Conservation (phyloP, 2,329 filamentous ascomycete species). For the Boeremia exigua region DNA sequence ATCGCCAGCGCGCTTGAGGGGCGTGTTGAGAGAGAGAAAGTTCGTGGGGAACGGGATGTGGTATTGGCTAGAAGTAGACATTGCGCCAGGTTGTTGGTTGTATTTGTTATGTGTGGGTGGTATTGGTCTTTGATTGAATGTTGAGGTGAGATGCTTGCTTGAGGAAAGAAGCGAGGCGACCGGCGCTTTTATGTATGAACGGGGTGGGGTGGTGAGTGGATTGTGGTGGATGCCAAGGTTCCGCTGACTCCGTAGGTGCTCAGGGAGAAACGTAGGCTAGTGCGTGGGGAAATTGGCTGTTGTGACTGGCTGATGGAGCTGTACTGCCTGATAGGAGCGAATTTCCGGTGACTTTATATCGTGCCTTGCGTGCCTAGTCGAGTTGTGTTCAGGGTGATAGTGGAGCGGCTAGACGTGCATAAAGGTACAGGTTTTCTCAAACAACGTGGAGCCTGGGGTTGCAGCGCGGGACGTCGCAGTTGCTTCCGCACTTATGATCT, state of each 20-base stretch:
- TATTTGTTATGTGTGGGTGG: constrained; percentile 12
- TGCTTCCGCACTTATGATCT: constrained; percentile 26
- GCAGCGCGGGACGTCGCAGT: constrained; percentile 43
- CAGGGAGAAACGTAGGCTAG: constrained; percentile 28
- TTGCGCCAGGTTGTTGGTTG: constrained; percentile 37
- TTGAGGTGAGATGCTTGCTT: constrained; percentile 5
- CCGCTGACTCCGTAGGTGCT: constrained; percentile 27
- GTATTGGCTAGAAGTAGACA: constrained; percentile 43
- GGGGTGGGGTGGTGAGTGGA: constrained; percentile 7
- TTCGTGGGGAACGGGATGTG: constrained; percentile 46
- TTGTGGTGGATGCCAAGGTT: constrained; percentile 28
- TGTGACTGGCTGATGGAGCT: constrained; percentile 27
- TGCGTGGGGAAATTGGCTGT: constrained; percentile 33
- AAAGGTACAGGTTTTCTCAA: constrained; percentile 13
- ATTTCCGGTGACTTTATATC: constrained; percentile 26
- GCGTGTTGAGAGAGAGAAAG: constrained; percentile 47
- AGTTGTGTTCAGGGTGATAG: constrained; percentile 15
- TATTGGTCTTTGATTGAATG: constrained; percentile 12
- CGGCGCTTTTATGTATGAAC: constrained; percentile 26
- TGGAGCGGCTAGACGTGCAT: constrained; percentile 19
- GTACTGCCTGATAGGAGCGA: constrained; percentile 20
- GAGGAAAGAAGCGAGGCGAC: constrained; percentile 13
- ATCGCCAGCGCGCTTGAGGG: constrained; percentile 27
- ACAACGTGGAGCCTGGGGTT: constrained; percentile 18
- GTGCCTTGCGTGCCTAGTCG: constrained; percentile 15